A percentile compares a stretch with the other conserved stretches of the same genome.
phyloP scores from a whole-genome alignment of 768 basidiomycete genomes.

The Boletus reticuloceps region DNA sequence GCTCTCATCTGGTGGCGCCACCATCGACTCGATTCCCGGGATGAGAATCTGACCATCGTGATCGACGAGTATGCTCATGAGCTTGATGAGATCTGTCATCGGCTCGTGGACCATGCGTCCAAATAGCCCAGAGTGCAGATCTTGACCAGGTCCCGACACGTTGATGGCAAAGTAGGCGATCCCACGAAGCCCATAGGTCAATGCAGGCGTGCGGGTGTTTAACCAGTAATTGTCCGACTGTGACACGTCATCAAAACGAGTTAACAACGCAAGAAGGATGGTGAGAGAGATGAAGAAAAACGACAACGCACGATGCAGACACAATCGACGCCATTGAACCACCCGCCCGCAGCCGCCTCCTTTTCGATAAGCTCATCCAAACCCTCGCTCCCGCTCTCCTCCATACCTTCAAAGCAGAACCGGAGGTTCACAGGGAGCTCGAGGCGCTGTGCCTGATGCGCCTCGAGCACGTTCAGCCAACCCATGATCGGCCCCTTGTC shows the following conservation, averaged over 20 bases:
- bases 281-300: neutral
- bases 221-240: constrained; percentile 96
- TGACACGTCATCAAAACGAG: neutral
- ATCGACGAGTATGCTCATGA: constrained; percentile 85
- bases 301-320: constrained; percentile 77
- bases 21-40: constrained; percentile 86
- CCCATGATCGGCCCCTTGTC: constrained; percentile 90
- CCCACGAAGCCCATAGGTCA: constrained; percentile 89
- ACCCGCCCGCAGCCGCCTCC: constrained; percentile 68
- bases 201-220: constrained; percentile 71
- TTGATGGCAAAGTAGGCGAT: constrained; percentile 83
- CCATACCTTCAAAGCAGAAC: constrained; percentile 97
- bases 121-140: constrained; percentile 89
- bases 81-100: constrained; percentile 86
- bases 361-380: constrained; percentile 81
- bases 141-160: constrained; percentile 78
- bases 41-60: constrained; percentile 79
- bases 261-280: too few relatives aligned
- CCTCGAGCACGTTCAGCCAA: constrained; percentile 89
- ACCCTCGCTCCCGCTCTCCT: constrained; percentile 90
- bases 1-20: constrained; percentile 65
- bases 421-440: constrained; percentile 86
- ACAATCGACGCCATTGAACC: constrained; percentile 86
- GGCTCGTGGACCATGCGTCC: constrained; percentile 84
- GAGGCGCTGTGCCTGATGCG: constrained; percentile 62